Base-by-base conservation (phyloP, 164 flowering plant species). In the Dillenia suffruticosa region DNA sequence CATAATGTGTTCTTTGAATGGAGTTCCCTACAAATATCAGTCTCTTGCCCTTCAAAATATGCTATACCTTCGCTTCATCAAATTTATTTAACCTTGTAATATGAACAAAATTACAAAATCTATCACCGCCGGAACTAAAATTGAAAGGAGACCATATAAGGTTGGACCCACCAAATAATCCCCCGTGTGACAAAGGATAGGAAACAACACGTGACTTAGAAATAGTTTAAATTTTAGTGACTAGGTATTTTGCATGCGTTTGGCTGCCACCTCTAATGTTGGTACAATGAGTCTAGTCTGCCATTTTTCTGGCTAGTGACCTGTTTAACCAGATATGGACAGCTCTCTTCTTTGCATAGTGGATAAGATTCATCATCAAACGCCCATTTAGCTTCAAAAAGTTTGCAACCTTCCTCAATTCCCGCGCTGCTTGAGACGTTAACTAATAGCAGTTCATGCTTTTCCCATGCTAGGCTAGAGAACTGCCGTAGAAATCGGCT, bases 181-280 rank as follows among this genome's bases (percentile, higher is more conserved):
- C 26, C 26, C 26, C 26, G 1, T 24, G 26, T 24, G 26, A 24
- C 26, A 24, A 24, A 24, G 26, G 26, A 24, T 24, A 24, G 26
- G 26, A 24, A 24, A 24, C 26, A 24, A 24, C 26, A 24, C 26
- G 2, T 24, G 26, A 24, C 26, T 24, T 24, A 24, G 26, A 24
- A 24, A 24, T 24, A 24, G 26, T 24, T 24, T 24, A 24, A 24
- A 24, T 24, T 13, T 51, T 16, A n/a, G 73, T 70, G 88, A 94
- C 93, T 87, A 32, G 97, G 96, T 48, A 94, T 65, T 19, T 75
- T 64, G 71, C 98, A 93, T 10, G 58, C 72, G 67, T 72, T 64
- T 58, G 96, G 98, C 73, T 87, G 79, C 98, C 97, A 94, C 77
- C 84, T 88, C 98, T 97, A 93, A 15, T 84, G 82, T 75, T 85